Percentiles rank a stretch among this genome's conserved stretches.
phyloP scores from a whole-genome alignment of 768 basidiomycete genomes.

The Lepiota venenata region DNA sequence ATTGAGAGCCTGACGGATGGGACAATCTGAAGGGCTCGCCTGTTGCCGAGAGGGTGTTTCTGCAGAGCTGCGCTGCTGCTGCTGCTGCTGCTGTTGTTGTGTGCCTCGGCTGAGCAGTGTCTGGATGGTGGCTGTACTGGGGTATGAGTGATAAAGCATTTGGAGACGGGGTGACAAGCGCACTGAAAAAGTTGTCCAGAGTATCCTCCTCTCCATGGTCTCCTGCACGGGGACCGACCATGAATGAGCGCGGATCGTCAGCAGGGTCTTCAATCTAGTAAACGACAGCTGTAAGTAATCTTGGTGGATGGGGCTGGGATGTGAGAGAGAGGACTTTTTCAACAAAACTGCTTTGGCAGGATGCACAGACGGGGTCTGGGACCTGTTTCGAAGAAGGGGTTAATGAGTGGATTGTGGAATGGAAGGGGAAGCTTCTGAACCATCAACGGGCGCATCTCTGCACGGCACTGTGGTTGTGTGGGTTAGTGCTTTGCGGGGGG shows the following conservation, averaged over 20 bases:
- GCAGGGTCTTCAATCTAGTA: constrained; percentile 67
- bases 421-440: constrained; percentile 31
- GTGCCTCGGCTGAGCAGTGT: constrained; percentile 33
- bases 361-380: constrained; percentile 81
- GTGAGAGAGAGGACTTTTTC: constrained; percentile 52
- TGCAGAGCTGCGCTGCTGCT: not conserved
- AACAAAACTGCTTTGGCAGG: constrained; percentile 79
- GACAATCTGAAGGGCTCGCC: not conserved
- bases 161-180: constrained; percentile 17
- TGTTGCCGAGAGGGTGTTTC: not conserved
- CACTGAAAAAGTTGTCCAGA: constrained; percentile 50
- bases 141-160: not conserved
- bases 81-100: constrained; percentile 6
- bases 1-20: not conserved
- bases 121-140: constrained; percentile 21
- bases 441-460: constrained; percentile 88
- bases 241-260: constrained; percentile 75
- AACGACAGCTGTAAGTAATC: not conserved
- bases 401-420: not conserved
- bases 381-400: constrained; percentile 40
- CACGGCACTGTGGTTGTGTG: constrained; percentile 58
- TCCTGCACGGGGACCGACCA: constrained; percentile 25
- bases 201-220: constrained; percentile 22
- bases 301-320: constrained; percentile 13
- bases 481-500: constrained; percentile 11